Evolutionary conservation across 306 rosid species (phyloP).

Genomic region (Vachellia collinsii): DNA sequence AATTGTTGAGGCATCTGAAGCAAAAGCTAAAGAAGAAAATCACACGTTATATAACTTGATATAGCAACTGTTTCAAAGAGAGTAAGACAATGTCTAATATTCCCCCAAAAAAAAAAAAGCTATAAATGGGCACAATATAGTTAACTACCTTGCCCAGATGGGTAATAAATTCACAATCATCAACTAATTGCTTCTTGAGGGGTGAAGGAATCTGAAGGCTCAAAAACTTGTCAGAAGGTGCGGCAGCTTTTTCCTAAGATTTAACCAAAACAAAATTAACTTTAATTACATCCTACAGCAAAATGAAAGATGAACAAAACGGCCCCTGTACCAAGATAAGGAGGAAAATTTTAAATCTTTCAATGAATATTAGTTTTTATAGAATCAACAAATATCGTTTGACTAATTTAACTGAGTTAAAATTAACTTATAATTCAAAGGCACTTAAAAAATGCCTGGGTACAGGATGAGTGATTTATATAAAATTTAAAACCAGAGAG

Average conservation of each 20-base stretch:
- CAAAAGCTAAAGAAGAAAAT: conserved; percentile 9
- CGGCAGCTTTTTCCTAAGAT: conserved; percentile 48
- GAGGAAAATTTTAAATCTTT: neutral
- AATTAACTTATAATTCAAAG: conserved; percentile 21
- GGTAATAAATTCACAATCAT: conserved; percentile 78
- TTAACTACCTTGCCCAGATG: conserved; percentile 87
- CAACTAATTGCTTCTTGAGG: conserved; percentile 81
- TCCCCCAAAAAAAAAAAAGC: neutral
- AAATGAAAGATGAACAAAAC: conserved; percentile 22
- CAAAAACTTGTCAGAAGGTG: conserved; percentile 59
- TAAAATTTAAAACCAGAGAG: conserved; percentile 33
- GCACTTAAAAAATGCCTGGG: neutral
- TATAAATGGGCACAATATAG: conserved; percentile 15
- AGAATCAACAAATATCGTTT: conserved; percentile 10
- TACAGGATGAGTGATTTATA: neutral
- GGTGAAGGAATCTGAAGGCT: conserved; percentile 67
- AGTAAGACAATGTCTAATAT: conserved; percentile 26
- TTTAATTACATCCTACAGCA: conserved; percentile 14
- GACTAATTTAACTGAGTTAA: conserved; percentile 22
- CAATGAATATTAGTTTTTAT: neutral
- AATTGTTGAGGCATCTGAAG: neutral
- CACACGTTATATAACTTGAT: neutral
- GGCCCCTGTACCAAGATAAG: conserved; percentile 13
- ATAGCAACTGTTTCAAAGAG: conserved; percentile 25
- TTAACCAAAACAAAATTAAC: conserved; percentile 20